Evolutionary conservation across 2,329 filamentous ascomycete species (phyloP).

Genomic region (Plectosphaerella sp.): DNA sequence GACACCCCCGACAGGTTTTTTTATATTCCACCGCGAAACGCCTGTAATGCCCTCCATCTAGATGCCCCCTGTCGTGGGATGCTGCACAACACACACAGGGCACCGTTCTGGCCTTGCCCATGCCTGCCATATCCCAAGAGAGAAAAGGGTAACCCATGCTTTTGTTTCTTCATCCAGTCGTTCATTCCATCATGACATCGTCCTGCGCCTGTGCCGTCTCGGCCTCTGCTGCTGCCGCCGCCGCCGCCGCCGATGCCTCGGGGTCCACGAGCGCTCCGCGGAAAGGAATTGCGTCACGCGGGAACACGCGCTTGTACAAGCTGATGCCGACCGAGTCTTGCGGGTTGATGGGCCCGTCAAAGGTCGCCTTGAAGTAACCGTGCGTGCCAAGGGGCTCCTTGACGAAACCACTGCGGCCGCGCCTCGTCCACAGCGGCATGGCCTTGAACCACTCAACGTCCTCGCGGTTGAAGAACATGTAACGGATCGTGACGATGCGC

Average conservation of each 20-base stretch:
- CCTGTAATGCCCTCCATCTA: slow-evolving; percentile 18
- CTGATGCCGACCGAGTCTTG: slow-evolving; percentile 92
- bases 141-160: not conserved
- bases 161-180: slow-evolving; percentile 8
- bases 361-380: slow-evolving; percentile 99
- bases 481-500: slow-evolving; percentile 90
- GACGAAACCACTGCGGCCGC: slow-evolving; percentile 83
- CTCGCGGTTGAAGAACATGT: slow-evolving; percentile 99
- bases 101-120: not conserved
- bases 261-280: slow-evolving; percentile 36
- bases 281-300: slow-evolving; percentile 57
- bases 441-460: slow-evolving; percentile 99
- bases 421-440: slow-evolving; percentile 86
- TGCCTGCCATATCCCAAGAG: not conserved
- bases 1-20: not conserved
- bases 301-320: slow-evolving; percentile 82
- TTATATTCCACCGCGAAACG: not conserved
- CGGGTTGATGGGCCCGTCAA: slow-evolving; percentile 93
- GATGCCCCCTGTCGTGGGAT: not conserved
- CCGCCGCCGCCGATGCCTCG: slow-evolving; percentile 12
- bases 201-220: slow-evolving; percentile 13
- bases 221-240: not conserved
- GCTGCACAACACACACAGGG: not conserved
- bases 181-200: slow-evolving; percentile 36
- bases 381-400: slow-evolving; percentile 95